Conservation (phyloP, 2,329 filamentous ascomycete species). For the Plenodomus biglobosus region DNA sequence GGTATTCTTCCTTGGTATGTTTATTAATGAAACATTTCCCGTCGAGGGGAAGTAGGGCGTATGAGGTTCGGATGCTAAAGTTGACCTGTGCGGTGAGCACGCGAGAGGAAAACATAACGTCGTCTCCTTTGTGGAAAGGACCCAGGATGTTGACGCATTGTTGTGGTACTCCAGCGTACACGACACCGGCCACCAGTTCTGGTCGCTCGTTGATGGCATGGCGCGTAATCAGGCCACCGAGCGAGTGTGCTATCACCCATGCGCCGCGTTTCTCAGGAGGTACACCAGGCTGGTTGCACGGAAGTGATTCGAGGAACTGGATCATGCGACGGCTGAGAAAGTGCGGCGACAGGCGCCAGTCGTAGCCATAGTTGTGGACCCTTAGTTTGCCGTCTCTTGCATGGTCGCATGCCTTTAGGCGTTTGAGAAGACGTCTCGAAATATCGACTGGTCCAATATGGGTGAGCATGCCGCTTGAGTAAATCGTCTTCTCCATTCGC, state of each 20-base stretch:
- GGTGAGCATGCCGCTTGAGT: slow-evolving; percentile 84
- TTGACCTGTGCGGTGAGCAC: slow-evolving; percentile 91
- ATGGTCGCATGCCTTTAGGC: slow-evolving; percentile 73
- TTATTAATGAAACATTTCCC: slow-evolving; percentile 87
- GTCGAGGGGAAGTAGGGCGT: slow-evolving; percentile 80
- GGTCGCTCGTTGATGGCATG: slow-evolving; percentile 85
- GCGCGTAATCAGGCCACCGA: slow-evolving; percentile 84
- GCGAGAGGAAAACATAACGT: slow-evolving; percentile 83
- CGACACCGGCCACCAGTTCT: slow-evolving; percentile 79
- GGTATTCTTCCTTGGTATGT: slow-evolving; percentile 75
- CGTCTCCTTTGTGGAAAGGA: slow-evolving; percentile 87
- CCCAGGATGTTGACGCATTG: slow-evolving; percentile 90
- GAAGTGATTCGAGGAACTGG: slow-evolving; percentile 70
- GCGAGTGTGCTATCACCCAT: slow-evolving; percentile 79
- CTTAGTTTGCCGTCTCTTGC: slow-evolving; percentile 69
- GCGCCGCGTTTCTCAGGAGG: slow-evolving; percentile 65
- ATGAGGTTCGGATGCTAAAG: slow-evolving; percentile 86
- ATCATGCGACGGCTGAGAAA: slow-evolving; percentile 72
- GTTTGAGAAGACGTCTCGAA: slow-evolving; percentile 77
- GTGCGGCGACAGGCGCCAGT: slow-evolving; percentile 86
- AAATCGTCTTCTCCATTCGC: slow-evolving; percentile 77
- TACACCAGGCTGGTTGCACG: slow-evolving; percentile 66
- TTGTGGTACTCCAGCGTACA: slow-evolving; percentile 83
- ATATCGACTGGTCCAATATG: slow-evolving; percentile 92
- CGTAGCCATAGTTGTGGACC: slow-evolving; percentile 90